Evolutionary conservation across 2,329 filamentous ascomycete species (phyloP), one percentile per base, ranked within the genome.

Genomic region (Beauveria sp.): DNA sequence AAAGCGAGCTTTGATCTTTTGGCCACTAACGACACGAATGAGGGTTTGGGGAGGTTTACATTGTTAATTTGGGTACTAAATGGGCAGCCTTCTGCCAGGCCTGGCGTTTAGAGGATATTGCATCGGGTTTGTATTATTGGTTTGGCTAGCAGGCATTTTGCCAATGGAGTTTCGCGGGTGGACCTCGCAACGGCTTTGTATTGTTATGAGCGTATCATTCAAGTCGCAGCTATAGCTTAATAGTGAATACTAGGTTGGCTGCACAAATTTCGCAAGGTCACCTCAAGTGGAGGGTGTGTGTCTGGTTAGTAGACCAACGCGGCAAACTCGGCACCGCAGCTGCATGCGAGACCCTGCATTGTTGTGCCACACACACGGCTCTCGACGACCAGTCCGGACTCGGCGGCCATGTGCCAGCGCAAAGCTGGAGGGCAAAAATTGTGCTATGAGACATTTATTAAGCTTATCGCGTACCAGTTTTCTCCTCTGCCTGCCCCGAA

Each of bases 51-150:
- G n/a, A 26, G 49, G 40, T 10, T 34, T 1, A 14, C 9, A 20
- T 18, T 53, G 26, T 40, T 53, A 10, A 58, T 45, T 53, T 28
- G 49, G 49, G 49, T 53, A 53, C 26, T 9, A 20, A 12, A 22
- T 40, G 10, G 58, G 49, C 47, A 47, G 47, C 18, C 18, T 24
- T 51, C 16, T 20, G 14, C 38, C 20, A n/a, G n/a, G 34, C 49
- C 40, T 47, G 58, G 58, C 58, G 58, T 60, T 53, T 53, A 14
- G 20, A 53, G 49, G 58, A 28, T 45, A 53, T 47, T 9, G 28
- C 26, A 8, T 40, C n/a, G 16, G 20, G 47, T 30, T 46, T 53
- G 3, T 46, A 50, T 38, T 46, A 26, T 47, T 26, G 38, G 3
- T 53, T 53, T 22, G 49, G 28, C 42, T 40, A 20, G 40, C 40